These are phyloP conservation scores for Heliocybe sulcata DNA, from an alignment of 1,284 basidiomycete species.

Conservation along the genomic window DNA sequence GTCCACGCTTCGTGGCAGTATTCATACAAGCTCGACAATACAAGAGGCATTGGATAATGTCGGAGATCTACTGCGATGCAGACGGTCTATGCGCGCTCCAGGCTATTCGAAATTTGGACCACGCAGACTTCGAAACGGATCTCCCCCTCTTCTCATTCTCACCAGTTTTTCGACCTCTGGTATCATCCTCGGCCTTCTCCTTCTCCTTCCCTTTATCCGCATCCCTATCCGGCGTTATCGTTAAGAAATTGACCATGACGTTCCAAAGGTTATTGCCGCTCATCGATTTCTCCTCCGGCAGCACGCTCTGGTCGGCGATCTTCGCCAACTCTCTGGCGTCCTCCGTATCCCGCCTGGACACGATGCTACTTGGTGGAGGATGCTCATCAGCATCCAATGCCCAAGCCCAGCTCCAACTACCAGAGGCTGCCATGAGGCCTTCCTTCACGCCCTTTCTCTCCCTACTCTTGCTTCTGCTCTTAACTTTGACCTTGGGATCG, in stretches of 20 bases:
- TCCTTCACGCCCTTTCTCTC: conserved; percentile 38
- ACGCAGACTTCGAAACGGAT: not conserved
- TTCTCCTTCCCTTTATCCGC: not conserved
- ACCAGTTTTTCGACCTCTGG: no score
- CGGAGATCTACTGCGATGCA: not conserved
- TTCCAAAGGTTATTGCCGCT: conserved; percentile 70
- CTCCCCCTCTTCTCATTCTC: not conserved
- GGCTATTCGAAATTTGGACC: not conserved
- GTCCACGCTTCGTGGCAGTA: not conserved
- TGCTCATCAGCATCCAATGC: conserved; percentile 65
- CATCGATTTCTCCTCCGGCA: conserved; percentile 46
- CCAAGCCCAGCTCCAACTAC: conserved; percentile 70
- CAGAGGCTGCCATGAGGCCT: conserved; percentile 35
- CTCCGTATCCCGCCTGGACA: conserved; percentile 66
- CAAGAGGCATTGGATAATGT: not conserved
- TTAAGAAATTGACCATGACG: conserved; percentile 53
- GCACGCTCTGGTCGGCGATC: conserved; percentile 58
- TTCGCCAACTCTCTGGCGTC: conserved; percentile 66
- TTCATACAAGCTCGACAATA: not conserved
- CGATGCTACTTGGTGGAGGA: conserved; percentile 79
- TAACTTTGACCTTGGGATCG: not conserved
- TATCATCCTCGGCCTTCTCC: not conserved
- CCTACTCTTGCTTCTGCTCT: conserved; percentile 13
- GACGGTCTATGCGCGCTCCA: not conserved
- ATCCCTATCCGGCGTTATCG: conserved; percentile 22